These are phyloP conservation scores for Beta macrorhiza DNA, from an alignment of 179 eudicot genomes.

Conservation along the genomic window DNA sequence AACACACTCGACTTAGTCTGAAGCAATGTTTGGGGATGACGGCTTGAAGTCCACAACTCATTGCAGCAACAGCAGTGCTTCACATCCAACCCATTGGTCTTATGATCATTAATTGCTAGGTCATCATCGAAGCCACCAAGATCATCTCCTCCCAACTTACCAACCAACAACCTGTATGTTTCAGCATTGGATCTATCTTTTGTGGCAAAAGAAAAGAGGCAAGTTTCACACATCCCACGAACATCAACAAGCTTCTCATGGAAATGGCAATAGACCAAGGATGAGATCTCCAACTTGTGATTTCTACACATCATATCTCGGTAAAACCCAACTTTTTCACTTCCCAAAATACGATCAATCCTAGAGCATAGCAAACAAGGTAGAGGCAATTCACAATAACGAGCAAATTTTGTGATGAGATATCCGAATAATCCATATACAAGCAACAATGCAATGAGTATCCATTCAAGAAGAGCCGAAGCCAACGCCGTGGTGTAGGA, in stretches of 20 bases:
- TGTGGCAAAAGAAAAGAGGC: conserved; percentile 81
- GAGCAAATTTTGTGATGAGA: conserved; percentile 69
- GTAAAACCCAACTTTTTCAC: conserved; percentile 50
- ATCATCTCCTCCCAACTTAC: conserved; percentile 65
- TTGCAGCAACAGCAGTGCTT: conserved; percentile 73
- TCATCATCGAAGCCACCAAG: conserved; percentile 35
- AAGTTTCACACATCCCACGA: conserved; percentile 74
- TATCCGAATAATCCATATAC: conserved; percentile 71
- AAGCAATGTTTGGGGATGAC: conserved; percentile 36
- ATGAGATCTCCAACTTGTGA: conserved; percentile 77
- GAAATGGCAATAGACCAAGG: conserved; percentile 59
- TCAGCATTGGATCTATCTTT: conserved; percentile 75
- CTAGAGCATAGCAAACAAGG: conserved; percentile 93
- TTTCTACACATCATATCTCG: conserved; percentile 77
- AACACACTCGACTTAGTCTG: conserved; percentile 35
- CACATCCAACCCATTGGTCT: conserved; percentile 23
- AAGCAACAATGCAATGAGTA: conserved; percentile 63
- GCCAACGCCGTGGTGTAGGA: conserved; percentile 45
- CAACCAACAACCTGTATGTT: conserved; percentile 68
- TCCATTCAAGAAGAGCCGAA: conserved; percentile 78
- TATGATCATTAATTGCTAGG: conserved; percentile 31
- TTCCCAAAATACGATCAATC: conserved; percentile 69
- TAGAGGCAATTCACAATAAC: conserved; percentile 56
- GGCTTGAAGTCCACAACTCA: conserved; percentile 49
- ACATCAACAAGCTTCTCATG: conserved; percentile 83